Percentiles rank a stretch among this genome's conserved stretches.
Evolutionary conservation across 2,329 filamentous ascomycete genomes (phyloP).

Genomic region (Cadophora luteo-olivacea): DNA sequence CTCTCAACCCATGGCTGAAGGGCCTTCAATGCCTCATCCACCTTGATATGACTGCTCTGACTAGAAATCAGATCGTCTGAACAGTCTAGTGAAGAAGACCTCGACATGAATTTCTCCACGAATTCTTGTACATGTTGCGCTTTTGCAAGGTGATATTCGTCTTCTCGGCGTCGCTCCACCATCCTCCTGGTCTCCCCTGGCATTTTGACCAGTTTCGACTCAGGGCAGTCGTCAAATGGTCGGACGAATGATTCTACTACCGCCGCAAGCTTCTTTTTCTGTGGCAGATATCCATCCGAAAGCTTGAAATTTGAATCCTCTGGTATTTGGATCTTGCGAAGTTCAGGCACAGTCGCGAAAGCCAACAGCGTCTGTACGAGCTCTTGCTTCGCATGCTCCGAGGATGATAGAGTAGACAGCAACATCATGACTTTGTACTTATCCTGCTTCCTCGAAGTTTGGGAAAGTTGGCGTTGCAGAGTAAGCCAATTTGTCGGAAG

Average conservation of each 20-base stretch:
- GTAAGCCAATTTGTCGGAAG: conserved; percentile 36
- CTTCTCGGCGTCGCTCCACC: not conserved
- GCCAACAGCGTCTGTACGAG: conserved; percentile 44
- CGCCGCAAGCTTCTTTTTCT: not conserved
- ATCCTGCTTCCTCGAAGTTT: conserved; percentile 22
- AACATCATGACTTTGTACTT: conserved; percentile 43
- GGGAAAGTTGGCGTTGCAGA: conserved; percentile 34
- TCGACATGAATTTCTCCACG: not conserved
- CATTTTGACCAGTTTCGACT: conserved; percentile 16
- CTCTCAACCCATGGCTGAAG: not conserved
- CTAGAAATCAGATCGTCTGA: not conserved
- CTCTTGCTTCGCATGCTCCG: conserved; percentile 31
- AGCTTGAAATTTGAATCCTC: conserved; percentile 19
- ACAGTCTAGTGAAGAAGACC: not conserved
- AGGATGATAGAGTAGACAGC: conserved; percentile 41
- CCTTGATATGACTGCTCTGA: not conserved
- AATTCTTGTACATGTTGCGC: not conserved
- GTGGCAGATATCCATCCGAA: conserved; percentile 17
- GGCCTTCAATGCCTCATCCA: not conserved
- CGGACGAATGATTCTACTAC: not conserved
- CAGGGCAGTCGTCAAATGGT: conserved; percentile 18
- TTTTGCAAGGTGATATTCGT: not conserved
- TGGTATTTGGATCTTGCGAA: conserved; percentile 22
- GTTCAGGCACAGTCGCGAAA: conserved; percentile 38
- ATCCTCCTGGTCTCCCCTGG: not conserved